These are phyloP conservation scores for Tricladium varicosporioides DNA, from an alignment of 2,329 filamentous ascomycete genomes.

Conservation along the genomic window DNA sequence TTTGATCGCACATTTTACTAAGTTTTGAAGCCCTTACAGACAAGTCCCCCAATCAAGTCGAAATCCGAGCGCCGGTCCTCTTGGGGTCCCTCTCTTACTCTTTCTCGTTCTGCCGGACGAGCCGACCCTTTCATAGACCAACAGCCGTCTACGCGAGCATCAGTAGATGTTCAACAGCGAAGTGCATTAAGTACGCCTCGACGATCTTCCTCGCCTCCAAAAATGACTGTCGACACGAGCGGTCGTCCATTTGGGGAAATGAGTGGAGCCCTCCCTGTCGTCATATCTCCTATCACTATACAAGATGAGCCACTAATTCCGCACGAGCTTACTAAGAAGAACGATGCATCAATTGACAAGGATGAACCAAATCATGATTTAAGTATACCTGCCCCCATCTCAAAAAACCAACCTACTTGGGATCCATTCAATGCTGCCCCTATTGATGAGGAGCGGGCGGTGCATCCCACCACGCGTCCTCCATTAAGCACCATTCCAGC, in stretches of 20 bases:
- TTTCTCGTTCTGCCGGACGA: constrained; percentile 34
- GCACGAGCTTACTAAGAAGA: constrained; percentile 2
- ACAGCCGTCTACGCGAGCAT: constrained; percentile 13
- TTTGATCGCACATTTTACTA: constrained; percentile 31
- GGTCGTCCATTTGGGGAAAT: constrained; percentile 18
- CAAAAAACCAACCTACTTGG: constrained; percentile 37
- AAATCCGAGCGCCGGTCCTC: constrained; percentile 42
- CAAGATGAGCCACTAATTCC: background rate
- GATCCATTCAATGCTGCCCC: constrained; percentile 37
- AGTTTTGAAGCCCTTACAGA: constrained; percentile 35
- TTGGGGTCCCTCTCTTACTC: constrained; percentile 42
- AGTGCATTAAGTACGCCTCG: constrained; percentile 8
- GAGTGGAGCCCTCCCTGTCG: constrained; percentile 13
- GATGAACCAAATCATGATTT: constrained; percentile 15
- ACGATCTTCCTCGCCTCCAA: constrained; percentile 8
- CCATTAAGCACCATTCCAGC: background rate
- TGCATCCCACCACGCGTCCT: constrained; percentile 27
- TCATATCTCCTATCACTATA: constrained; percentile 2
- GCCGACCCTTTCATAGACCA: constrained; percentile 27
- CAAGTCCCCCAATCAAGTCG: constrained; percentile 35
- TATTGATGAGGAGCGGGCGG: constrained; percentile 39
- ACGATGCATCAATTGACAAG: constrained; percentile 16
- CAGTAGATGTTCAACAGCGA: constrained; percentile 12
- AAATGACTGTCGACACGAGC: constrained; percentile 14
- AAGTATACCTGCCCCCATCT: constrained; percentile 33